Conservation (phyloP, 2,329 filamentous ascomycete species). For the Colletotrichum tamarilloi region DNA sequence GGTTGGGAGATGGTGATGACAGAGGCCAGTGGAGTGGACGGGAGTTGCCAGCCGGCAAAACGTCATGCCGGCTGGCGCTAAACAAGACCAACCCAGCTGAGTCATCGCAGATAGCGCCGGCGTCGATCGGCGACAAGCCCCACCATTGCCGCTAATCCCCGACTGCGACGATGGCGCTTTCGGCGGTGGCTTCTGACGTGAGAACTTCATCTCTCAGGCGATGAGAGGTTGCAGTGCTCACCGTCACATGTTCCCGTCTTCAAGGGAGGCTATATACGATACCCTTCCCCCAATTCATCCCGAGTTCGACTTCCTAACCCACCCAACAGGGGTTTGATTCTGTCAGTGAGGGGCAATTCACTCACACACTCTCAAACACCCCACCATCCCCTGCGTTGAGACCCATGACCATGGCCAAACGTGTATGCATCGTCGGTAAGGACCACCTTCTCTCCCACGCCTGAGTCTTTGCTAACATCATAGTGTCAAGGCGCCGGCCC, state of each 20-base stretch:
- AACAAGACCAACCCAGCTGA: not conserved
- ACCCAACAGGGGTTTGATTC: constrained; percentile 6
- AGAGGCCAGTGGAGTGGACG: no score
- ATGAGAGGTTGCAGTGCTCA: not conserved
- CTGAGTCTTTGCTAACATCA: not conserved
- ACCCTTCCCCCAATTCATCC: not conserved
- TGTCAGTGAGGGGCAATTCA: constrained; percentile 18
- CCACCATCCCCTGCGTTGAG: constrained; percentile 1
- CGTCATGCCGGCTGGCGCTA: not conserved
- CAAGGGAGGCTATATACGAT: not conserved
- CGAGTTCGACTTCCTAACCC: not conserved
- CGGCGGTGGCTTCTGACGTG: constrained; percentile 21
- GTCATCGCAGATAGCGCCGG: not conserved
- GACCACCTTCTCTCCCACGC: not conserved
- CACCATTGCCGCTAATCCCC: constrained; percentile 13
- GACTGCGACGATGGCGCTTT: constrained; percentile 10
- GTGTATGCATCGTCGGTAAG: constrained; percentile 54
- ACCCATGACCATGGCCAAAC: constrained; percentile 48
- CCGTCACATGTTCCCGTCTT: not conserved
- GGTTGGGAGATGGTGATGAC: not conserved
- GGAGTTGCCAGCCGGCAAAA: not conserved
- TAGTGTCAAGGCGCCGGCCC: constrained; percentile 70
- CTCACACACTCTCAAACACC: not conserved
- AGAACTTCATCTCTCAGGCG: constrained; percentile 13
- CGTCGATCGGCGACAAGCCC: not conserved